These are phyloP conservation scores for Eucalyptus grandis DNA, from an alignment of 345 rosid genomes.

Conservation along the genomic window DNA sequence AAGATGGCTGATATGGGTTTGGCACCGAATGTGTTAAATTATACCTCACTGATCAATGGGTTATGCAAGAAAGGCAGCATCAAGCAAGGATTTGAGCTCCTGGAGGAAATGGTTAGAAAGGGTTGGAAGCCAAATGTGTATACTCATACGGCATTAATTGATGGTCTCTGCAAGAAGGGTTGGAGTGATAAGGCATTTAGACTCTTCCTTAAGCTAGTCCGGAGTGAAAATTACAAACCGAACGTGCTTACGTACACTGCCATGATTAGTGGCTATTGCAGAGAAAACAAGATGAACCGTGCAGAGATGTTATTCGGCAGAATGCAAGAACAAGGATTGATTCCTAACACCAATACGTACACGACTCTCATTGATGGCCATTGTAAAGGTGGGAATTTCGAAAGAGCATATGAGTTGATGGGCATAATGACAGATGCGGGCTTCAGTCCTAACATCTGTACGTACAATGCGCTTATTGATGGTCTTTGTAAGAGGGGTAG, in stretches of 20 bases:
- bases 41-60: too few relatives aligned
- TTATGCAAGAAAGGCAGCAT: too few relatives aligned
- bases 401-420: conserved; percentile 68
- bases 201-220: too few relatives aligned
- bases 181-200: too few relatives aligned
- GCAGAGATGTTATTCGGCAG: conserved; percentile 81
- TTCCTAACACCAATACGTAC: conserved; percentile 63
- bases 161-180: too few relatives aligned
- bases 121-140: too few relatives aligned
- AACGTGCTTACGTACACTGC: conserved; percentile 76
- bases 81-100: too few relatives aligned
- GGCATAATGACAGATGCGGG: conserved; percentile 52
- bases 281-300: conserved; percentile 64
- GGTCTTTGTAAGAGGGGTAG: conserved; percentile 64
- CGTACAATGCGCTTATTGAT: conserved; percentile 48
- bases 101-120: too few relatives aligned
- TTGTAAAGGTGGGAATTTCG: conserved; percentile 61
- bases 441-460: conserved; percentile 45
- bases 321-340: conserved; percentile 81
- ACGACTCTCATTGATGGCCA: conserved; percentile 66
- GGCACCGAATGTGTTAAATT: too few relatives aligned
- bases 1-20: too few relatives aligned
- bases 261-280: conserved; percentile 83
- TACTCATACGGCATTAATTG: too few relatives aligned
- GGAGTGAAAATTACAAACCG: too few relatives aligned